These are phyloP conservation scores for Annulohypoxylon nitens DNA, from an alignment of 495 filamentous ascomycete genomes.

Conservation along the genomic window DNA sequence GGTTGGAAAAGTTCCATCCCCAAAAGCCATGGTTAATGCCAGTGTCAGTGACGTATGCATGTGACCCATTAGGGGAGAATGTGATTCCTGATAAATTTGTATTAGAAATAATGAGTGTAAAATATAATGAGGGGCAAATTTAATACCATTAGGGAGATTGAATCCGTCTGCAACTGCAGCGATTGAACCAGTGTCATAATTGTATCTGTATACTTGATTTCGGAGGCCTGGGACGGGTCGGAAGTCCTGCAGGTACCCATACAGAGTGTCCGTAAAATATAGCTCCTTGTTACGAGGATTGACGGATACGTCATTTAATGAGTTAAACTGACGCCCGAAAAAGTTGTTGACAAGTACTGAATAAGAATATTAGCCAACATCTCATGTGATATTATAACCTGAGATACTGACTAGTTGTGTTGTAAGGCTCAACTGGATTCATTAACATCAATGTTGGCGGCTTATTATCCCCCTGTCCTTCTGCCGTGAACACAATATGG, in stretches of 20 bases:
- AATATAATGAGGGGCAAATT: neutral
- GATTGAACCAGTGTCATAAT: conserved; percentile 61
- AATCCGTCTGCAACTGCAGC: conserved; percentile 69
- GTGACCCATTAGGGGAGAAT: conserved; percentile 66
- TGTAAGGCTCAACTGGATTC: conserved; percentile 63
- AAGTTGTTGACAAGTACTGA: conserved; percentile 64
- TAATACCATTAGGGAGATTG: conserved; percentile 65
- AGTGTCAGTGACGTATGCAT: conserved; percentile 70
- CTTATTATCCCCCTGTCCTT: conserved; percentile 61
- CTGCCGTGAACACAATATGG: conserved; percentile 60
- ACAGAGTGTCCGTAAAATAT: conserved; percentile 76
- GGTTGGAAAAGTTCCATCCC: conserved; percentile 51
- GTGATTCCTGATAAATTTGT: conserved; percentile 56
- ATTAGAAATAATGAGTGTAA: neutral
- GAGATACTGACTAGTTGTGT: conserved; percentile 57
- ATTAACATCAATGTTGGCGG: conserved; percentile 60
- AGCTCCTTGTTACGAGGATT: conserved; percentile 65
- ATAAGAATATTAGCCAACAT: neutral
- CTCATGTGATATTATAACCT: neutral
- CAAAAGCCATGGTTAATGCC: conserved; percentile 60
- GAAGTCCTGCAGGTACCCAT: conserved; percentile 70
- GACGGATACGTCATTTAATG: conserved; percentile 70
- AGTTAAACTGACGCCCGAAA: conserved; percentile 71
- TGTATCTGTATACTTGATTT: conserved; percentile 69
- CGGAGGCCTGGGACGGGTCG: conserved; percentile 64